Evolutionary conservation across 2,329 filamentous ascomycete species (phyloP).

Genomic region (Lojkania enalia): DNA sequence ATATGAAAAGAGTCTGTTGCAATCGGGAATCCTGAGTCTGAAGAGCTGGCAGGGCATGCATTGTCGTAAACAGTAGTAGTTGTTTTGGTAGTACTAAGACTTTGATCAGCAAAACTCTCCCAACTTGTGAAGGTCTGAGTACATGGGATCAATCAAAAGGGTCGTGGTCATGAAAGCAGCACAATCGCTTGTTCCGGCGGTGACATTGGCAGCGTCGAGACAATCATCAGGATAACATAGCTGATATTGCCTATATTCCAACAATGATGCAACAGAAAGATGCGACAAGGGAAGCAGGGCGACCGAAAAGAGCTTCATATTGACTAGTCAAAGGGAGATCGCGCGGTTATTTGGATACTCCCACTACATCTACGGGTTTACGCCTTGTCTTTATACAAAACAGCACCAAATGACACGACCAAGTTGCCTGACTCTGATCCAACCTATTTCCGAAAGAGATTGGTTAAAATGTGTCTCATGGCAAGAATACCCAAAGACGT

Average conservation of each 20-base stretch:
- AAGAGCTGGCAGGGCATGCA: neutral
- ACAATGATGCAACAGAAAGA: conserved; percentile 17
- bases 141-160: conserved; percentile 29
- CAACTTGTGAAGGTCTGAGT: neutral
- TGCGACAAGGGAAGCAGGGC: conserved; percentile 13
- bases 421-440: no score
- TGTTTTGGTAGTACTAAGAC: conserved; percentile 5
- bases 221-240: conserved; percentile 28
- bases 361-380: no score
- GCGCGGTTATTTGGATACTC: no score
- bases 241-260: conserved; percentile 20
- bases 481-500: no score
- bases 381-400: no score
- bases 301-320: conserved; percentile 28
- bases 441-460: no score
- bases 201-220: conserved; percentile 30
- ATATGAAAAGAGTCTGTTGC: neutral
- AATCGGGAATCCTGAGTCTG: neutral
- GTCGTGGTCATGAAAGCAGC: conserved; percentile 30
- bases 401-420: no score
- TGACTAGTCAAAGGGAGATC: conserved; percentile 9
- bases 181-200: conserved; percentile 24
- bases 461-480: no score
- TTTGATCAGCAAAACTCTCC: neutral
- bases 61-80: conserved; percentile 1